Evolutionary conservation across 202 grass and related monocot species (phyloP), one percentile per base, ranked within the genome.

Genomic region (Dendrocalamus latiflorus): DNA sequence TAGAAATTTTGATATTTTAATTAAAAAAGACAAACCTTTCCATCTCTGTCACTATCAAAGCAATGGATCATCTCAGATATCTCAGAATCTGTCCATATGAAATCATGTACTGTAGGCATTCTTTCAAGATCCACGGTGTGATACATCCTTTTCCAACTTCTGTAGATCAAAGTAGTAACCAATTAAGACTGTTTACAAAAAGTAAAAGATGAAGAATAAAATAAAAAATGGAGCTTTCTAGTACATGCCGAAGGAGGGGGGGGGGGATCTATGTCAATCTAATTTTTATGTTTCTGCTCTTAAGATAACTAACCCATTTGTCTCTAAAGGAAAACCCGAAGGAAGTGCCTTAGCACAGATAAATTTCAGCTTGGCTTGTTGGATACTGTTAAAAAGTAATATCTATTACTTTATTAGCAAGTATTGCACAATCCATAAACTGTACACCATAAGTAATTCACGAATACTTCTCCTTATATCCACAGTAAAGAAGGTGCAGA

Each of bases 121-220:
- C 85, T 91, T 82, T 93, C 86, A 76, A 98, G 75, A 85, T 98
- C 93, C 89, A 85, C 47, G 74, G 79, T 47, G 96, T 93, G 51
- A 98, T 89, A 77, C 90, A 91, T 70, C 93, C 93, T 89, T 98
- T 95, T 73, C 91, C 93, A 57, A 78, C 89, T 80, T 95, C 96
- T 95, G 87, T 24, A 85, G 49, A 83, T 58, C 41, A 82, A 83
- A 83, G 21, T 20, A 60, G 48, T 51, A 30, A 78, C 2, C 43
- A 89, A 33, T 10, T 67, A 10, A 59, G 28, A 84, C 33, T 64
- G 22, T 78, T 75, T 56, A 20, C 26, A 45, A 28, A 89, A 76
- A n/a, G n/a, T 8, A 43, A 88, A 94, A 49, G 77, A 50, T 50
- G 6, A 50, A 50, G 15, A 49, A 72, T 50, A 18, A n/a, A n/a